Percentiles rank a stretch among this genome's conserved stretches.
Evolutionary conservation across 1,139 yeast species (phyloP).

Genomic region (Debaryomyces psychrophilus): DNA sequence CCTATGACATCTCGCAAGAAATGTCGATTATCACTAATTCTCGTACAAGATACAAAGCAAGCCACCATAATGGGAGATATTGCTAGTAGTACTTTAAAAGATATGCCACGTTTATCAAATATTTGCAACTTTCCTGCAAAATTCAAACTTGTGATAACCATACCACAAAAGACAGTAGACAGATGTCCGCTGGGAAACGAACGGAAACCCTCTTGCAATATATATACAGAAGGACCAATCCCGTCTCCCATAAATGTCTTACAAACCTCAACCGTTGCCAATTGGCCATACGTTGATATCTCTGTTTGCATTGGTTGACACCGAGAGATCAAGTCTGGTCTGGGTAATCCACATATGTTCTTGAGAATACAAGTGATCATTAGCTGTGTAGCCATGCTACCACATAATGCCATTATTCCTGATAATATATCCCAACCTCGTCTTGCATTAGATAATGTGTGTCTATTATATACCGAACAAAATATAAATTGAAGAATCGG

Average conservation of each 20-base stretch:
- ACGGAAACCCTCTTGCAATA: conserved; percentile 50
- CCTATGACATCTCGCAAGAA: conserved; percentile 44
- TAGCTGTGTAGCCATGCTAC: conserved; percentile 44
- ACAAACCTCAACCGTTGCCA: conserved; percentile 43
- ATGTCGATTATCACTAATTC: conserved; percentile 55
- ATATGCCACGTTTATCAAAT: conserved; percentile 40
- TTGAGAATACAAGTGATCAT: conserved; percentile 46
- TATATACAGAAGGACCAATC: conserved; percentile 19
- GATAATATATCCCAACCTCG: conserved; percentile 47
- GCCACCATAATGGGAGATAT: conserved; percentile 43
- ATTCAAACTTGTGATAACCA: conserved; percentile 41
- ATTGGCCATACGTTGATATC: conserved; percentile 15
- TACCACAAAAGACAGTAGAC: conserved; percentile 49
- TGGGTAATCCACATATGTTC: conserved; percentile 46
- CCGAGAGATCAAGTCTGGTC: conserved; percentile 51
- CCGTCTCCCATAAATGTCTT: conserved; percentile 17
- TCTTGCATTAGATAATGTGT: conserved; percentile 24
- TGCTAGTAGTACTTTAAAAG: conserved; percentile 37
- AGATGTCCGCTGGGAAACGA: conserved; percentile 58
- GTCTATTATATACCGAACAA: conserved; percentile 23
- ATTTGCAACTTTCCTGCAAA: conserved; percentile 40
- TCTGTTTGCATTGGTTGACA: conserved; percentile 36
- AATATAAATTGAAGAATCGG: conserved; percentile 37
- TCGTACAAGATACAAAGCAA: conserved; percentile 40
- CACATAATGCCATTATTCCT: conserved; percentile 41